Conservation (phyloP, 2,329 filamentous ascomycete genomes). For the Akanthomyces lecanii region DNA sequence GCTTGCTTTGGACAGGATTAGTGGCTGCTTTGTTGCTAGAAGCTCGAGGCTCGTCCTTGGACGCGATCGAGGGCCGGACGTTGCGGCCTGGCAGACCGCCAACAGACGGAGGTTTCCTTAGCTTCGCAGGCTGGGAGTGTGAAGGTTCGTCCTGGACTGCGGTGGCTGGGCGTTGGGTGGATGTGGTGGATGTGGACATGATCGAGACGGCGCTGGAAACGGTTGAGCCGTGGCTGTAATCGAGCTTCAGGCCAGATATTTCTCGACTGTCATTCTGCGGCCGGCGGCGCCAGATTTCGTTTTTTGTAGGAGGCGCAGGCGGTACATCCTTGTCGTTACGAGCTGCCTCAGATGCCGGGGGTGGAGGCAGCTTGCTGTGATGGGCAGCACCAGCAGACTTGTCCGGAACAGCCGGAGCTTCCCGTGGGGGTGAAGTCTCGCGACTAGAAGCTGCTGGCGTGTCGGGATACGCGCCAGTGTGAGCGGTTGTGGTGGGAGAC, state of each 20-base stretch:
- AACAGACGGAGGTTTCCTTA: constrained; percentile 19
- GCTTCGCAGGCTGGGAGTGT: neutral
- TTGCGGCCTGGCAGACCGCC: constrained; percentile 29
- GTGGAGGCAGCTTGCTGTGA: neutral
- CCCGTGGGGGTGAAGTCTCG: constrained; percentile 14
- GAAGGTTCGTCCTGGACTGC: constrained; percentile 20
- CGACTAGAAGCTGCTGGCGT: constrained; percentile 25
- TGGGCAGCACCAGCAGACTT: neutral
- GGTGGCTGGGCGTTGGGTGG: constrained; percentile 19
- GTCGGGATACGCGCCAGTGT: constrained; percentile 35
- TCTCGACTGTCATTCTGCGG: constrained; percentile 45
- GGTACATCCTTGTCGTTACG: constrained; percentile 20
- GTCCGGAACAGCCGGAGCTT: constrained; percentile 10
- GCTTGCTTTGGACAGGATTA: neutral
- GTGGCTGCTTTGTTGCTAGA: constrained; percentile 6
- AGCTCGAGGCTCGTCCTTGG: neutral
- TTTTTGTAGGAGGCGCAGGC: constrained; percentile 27
- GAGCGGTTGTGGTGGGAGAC: constrained; percentile 38
- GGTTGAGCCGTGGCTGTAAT: constrained; percentile 48
- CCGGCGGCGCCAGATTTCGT: constrained; percentile 46
- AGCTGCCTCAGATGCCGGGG: neutral
- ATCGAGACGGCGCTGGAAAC: constrained; percentile 29
- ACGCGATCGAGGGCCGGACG: constrained; percentile 22
- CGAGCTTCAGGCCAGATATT: constrained; percentile 46
- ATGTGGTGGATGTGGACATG: constrained; percentile 10